A percentile compares a stretch with the other conserved stretches of the same genome.
phyloP scores from a whole-genome alignment of 176 grass and related monocot species.

The Musa itinerans region DNA sequence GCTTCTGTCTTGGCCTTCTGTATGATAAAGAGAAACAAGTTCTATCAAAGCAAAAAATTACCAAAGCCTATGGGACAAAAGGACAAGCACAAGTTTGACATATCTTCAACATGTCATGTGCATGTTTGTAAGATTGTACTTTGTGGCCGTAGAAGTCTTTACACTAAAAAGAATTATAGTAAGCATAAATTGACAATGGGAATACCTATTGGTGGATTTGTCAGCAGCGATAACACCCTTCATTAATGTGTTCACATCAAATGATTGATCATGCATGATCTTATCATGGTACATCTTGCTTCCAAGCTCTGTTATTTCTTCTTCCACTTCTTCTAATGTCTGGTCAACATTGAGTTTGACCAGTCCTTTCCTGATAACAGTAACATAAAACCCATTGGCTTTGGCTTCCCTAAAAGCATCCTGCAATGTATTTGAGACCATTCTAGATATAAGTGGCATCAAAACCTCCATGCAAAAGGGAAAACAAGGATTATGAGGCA shows the following conservation, averaged over 20 bases:
- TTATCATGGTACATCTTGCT: conserved; percentile 37
- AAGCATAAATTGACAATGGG: neutral
- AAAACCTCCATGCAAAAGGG: too few species aligned
- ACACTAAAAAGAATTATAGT: neutral
- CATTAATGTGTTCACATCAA: conserved; percentile 26
- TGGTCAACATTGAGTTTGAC: conserved; percentile 34
- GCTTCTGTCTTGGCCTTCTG: neutral
- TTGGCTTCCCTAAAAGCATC: conserved; percentile 34
- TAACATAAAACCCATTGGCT: conserved; percentile 24
- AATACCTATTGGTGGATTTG: conserved; percentile 25
- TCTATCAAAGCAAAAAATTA: neutral
- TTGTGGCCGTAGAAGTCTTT: neutral
- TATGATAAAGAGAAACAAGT: neutral
- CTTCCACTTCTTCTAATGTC: conserved; percentile 34
- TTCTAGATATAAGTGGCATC: neutral
- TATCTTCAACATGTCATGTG: neutral
- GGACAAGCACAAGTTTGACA: neutral
- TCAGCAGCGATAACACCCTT: conserved; percentile 22
- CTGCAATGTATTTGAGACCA: conserved; percentile 8
- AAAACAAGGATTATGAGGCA: too few species aligned
- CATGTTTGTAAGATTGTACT: neutral
- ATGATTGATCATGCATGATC: conserved; percentile 26
- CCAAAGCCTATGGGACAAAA: neutral
- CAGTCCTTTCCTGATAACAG: conserved; percentile 30
- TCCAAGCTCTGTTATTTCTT: conserved; percentile 30